A percentile compares a stretch with the other conserved stretches of the same genome.
Evolutionary conservation across 129 eudicot genomes (phyloP).

Genomic region (Flaveria bidentis): DNA sequence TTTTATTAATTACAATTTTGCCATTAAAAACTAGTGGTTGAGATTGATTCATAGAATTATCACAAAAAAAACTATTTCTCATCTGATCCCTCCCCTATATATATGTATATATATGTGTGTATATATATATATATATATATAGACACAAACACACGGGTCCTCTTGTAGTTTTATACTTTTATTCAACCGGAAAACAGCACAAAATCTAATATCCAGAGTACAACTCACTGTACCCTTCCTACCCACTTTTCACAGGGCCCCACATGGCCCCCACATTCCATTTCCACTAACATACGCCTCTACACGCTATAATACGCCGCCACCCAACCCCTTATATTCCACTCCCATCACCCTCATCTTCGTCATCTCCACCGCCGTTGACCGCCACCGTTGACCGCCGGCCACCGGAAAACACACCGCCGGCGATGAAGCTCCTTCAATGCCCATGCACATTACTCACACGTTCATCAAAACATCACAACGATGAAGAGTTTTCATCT

Average conservation of each 20-base stretch:
- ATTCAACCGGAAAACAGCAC: background rate
- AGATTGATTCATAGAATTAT: no score
- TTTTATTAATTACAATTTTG: no score
- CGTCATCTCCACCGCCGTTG: background rate
- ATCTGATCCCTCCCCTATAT: no score
- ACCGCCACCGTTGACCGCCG: conserved; percentile 11
- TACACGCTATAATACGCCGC: conserved; percentile 18
- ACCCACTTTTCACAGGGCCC: conserved; percentile 4
- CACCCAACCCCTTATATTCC: conserved; percentile 24
- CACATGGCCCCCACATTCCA: conserved; percentile 24
- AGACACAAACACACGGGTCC: no score
- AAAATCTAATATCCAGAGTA: conserved; percentile 13
- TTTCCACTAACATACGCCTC: conserved; percentile 27
- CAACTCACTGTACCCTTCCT: conserved; percentile 36
- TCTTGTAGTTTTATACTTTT: background rate
- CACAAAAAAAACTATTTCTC: no score
- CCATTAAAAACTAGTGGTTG: no score
- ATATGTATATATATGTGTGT: no score
- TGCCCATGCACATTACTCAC: conserved; percentile 36
- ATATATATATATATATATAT: no score
- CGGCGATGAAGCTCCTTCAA: conserved; percentile 42
- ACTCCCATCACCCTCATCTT: conserved; percentile 4
- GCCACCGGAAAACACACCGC: conserved; percentile 19
- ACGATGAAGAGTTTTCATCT: conserved; percentile 5
- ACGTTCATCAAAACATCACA: conserved; percentile 5